Evolutionary conservation across 2,329 filamentous ascomycete species (phyloP), one percentile per base, ranked within the genome.

Genomic region (Ceratocystiopsis minuta): DNA sequence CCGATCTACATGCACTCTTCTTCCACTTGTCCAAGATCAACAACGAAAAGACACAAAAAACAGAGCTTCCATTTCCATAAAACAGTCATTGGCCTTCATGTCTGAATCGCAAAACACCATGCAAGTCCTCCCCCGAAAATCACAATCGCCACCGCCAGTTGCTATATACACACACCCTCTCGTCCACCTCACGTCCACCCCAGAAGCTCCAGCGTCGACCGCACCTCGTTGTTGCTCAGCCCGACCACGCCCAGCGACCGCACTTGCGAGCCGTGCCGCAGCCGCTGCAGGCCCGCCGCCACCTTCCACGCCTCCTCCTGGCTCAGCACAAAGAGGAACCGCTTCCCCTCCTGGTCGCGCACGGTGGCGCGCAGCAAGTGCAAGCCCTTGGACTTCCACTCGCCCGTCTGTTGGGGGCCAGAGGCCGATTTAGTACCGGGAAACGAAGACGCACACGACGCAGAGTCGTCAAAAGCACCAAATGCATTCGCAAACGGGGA

Each of bases 241-340:
- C 66, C 64, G 43, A 68, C 65, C 31, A 80, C 66, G 6, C 70
- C 72, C 37, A 80, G 60, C 44, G 71, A 67, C 41, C 72, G 63
- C 31, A 69, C 70, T 54, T 77, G 73, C 3, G 68, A 69, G 6
- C 76, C 75, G 42, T 67, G 66, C 41, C 74, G 61, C 50, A 81
- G 57, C 37, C 70, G 65, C 54, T 77, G 71, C 50, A 81, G 54
- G 2, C 72, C 75, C 33, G 70, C 61, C 1, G 72, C 65, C 18
- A 81, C 61, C 65, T 81, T 81, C 77, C 77, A 80, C 24, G 67
- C 68, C 55, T 81, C 76, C 46, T 73, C 67, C 53, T 80, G 74
- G 35, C 66, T 63, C 32, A 80, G 59, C 11, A 80, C 66, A 52
- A 80, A 80, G 33, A 80, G 56, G 52, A 72, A 79, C 33, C 74